Percentiles rank a stretch among this genome's conserved stretches.
These are phyloP conservation scores for Paecilomyces variotii DNA, from an alignment of 2,329 filamentous ascomycete species.

Conservation along the genomic window DNA sequence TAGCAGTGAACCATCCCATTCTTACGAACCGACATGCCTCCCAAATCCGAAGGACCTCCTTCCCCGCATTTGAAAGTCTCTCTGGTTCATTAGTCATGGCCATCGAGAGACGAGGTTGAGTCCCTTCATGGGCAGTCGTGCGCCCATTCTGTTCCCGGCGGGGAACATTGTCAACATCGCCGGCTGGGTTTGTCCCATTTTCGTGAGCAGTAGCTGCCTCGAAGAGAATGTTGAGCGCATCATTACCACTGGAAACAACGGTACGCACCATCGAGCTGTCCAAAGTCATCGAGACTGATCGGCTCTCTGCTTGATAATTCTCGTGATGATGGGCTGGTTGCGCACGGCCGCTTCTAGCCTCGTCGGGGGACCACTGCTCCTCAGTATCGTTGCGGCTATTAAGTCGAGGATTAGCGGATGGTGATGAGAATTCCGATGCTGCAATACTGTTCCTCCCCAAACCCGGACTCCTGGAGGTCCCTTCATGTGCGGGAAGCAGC, in stretches of 20 bases:
- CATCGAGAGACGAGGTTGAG: not conserved
- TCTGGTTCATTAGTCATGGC: not conserved
- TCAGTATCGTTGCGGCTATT: not conserved
- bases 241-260: slow-evolving; percentile 44
- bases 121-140: slow-evolving; percentile 1
- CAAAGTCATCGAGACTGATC: slow-evolving; percentile 19
- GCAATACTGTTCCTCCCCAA: not conserved
- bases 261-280: slow-evolving; percentile 34
- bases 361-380: not conserved
- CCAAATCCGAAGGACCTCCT: slow-evolving; percentile 35
- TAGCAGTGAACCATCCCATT: slow-evolving; percentile 47
- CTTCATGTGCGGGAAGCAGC: not conserved
- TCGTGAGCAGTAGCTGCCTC: slow-evolving; percentile 37
- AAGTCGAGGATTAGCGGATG: not conserved
- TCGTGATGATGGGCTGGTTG: not conserved
- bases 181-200: slow-evolving; percentile 21
- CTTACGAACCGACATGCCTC: slow-evolving; percentile 44
- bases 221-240: slow-evolving; percentile 43
- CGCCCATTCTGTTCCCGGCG: slow-evolving; percentile 11
- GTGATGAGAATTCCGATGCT: not conserved
- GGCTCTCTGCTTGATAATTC: slow-evolving; percentile 2
- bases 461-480: not conserved
- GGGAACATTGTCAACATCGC: slow-evolving; percentile 16
- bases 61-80: slow-evolving; percentile 10
- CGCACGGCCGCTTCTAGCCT: not conserved